phyloP scores from a whole-genome alignment of 495 filamentous ascomycete genomes.

The Penicillium pancosmium region DNA sequence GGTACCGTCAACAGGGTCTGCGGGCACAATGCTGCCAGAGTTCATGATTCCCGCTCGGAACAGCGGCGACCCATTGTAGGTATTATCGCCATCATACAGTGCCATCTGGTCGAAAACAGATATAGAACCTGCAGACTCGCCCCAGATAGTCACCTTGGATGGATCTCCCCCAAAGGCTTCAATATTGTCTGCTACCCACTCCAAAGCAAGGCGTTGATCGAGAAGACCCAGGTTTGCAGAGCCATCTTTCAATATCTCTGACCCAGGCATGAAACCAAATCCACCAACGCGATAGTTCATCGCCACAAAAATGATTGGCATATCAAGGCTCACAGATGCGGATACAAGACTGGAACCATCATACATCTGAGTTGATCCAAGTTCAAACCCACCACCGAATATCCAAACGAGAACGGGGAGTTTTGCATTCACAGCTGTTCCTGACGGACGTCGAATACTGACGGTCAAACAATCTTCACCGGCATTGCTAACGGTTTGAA shows the following conservation, averaged over 20 bases:
- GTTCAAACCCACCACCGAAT: conserved; percentile 67
- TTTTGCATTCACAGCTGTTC: conserved; percentile 53
- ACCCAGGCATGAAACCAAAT: conserved; percentile 72
- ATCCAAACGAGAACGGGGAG: conserved; percentile 72
- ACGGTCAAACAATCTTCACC: conserved; percentile 69
- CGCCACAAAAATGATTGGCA: conserved; percentile 71
- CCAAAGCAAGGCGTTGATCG: conserved; percentile 54
- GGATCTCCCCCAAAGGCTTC: conserved; percentile 58
- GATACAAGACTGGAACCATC: conserved; percentile 57
- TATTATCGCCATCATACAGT: conserved; percentile 68
- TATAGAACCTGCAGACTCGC: conserved; percentile 72
- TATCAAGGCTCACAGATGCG: conserved; percentile 53
- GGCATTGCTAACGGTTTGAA: conserved; percentile 48
- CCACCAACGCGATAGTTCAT: conserved; percentile 79
- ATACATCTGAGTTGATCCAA: conserved; percentile 62
- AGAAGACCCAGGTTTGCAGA: conserved; percentile 57
- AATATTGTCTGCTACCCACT: conserved; percentile 60
- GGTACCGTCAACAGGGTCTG: conserved; percentile 62
- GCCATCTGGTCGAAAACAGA: conserved; percentile 72
- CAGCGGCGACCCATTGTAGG: conserved; percentile 67
- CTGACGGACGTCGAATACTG: conserved; percentile 64
- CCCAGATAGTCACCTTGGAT: conserved; percentile 71
- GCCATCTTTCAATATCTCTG: conserved; percentile 67
- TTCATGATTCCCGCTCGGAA: conserved; percentile 77
- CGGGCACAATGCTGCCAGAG: conserved; percentile 65